Conservation (phyloP, 371 early-diverging fungal genomes). For the Mortierella sp. region DNA sequence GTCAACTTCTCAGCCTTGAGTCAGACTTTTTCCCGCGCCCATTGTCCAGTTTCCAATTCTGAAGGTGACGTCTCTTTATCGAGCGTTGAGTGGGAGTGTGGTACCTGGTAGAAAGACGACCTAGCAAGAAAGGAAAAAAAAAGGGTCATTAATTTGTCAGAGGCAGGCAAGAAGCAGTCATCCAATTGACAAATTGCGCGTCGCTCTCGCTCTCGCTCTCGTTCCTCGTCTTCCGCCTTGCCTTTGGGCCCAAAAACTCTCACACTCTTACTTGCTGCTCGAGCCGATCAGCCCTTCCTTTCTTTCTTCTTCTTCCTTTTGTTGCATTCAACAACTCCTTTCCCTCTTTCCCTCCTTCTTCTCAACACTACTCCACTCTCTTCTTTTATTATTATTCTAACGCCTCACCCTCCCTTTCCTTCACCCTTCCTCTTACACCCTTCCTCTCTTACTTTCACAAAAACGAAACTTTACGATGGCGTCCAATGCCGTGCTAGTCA, state of each 20-base stretch:
- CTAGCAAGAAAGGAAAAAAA: not conserved
- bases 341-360: not conserved
- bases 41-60: too few species aligned
- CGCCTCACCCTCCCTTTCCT: not conserved
- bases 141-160: slow-evolving; percentile 2
- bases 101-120: not conserved
- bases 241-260: too few species aligned
- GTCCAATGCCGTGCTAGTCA: slow-evolving; percentile 54
- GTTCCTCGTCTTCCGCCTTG: not conserved
- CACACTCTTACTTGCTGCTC: not conserved
- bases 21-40: too few species aligned
- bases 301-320: not conserved
- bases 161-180: slow-evolving; percentile 1
- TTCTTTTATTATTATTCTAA: not conserved
- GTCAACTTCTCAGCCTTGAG: too few species aligned
- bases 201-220: not conserved
- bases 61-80: not conserved
- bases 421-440: not conserved
- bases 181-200: not conserved
- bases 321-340: not conserved
- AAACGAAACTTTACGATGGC: slow-evolving; percentile 27
- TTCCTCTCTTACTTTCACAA: not conserved
- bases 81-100: not conserved
- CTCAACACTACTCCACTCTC: not conserved
- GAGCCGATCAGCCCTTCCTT: not conserved